Percentiles rank a stretch among this genome's conserved stretches.
phyloP scores from a whole-genome alignment of 768 basidiomycete genomes.

The Lentinula edodes region DNA sequence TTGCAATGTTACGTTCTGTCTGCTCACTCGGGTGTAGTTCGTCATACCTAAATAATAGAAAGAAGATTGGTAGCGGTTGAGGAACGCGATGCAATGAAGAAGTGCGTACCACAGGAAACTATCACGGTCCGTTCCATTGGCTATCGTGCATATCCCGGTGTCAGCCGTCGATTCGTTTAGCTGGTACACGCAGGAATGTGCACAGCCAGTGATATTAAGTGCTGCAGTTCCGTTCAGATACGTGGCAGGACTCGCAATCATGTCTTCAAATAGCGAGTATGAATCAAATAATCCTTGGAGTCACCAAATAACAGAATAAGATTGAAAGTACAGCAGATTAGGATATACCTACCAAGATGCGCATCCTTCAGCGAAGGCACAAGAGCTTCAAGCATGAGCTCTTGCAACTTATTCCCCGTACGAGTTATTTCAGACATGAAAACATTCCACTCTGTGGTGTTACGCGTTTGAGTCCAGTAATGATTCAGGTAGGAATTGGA shows the following conservation, averaged over 20 bases:
- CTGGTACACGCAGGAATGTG: constrained; percentile 42
- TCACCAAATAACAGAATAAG: background rate
- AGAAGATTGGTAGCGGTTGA: background rate
- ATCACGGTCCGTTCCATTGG: constrained; percentile 28
- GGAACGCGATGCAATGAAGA: background rate
- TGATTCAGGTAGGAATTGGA: constrained; percentile 25
- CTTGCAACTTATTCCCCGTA: constrained; percentile 46
- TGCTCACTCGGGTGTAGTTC: constrained; percentile 44
- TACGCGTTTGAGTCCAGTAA: constrained; percentile 29
- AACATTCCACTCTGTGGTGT: constrained; percentile 47
- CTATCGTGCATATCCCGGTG: constrained; percentile 26
- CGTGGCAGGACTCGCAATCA: constrained; percentile 39
- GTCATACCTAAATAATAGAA: constrained; percentile 23
- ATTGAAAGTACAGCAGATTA: background rate
- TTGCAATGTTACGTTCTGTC: constrained; percentile 38
- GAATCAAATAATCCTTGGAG: constrained; percentile 54
- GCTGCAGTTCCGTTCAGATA: constrained; percentile 65
- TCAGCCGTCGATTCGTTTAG: constrained; percentile 21
- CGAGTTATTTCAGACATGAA: constrained; percentile 48
- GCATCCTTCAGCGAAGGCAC: constrained; percentile 43
- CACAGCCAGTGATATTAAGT: constrained; percentile 49
- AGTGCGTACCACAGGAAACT: constrained; percentile 44
- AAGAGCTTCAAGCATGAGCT: constrained; percentile 45
- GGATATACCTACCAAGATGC: constrained; percentile 44
- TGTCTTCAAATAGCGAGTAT: constrained; percentile 54